Conservation (phyloP, 2,329 filamentous ascomycete species). For the Venturiaceae sp. region DNA sequence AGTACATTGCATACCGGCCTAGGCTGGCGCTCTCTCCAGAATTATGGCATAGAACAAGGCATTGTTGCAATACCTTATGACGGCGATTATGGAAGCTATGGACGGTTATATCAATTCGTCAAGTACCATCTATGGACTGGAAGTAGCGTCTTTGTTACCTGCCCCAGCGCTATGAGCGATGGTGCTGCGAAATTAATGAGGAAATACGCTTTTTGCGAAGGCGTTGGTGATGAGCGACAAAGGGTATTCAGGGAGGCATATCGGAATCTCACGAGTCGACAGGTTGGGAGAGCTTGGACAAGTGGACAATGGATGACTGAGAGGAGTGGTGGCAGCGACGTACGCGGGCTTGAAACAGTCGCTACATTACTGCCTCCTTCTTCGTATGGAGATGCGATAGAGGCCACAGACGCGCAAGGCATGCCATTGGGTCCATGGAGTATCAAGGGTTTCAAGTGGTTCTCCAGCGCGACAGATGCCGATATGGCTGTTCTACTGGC, state of each 20-base stretch:
- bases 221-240: no score
- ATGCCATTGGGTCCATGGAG: slow-evolving; percentile 46
- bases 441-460: slow-evolving; percentile 63
- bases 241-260: no score
- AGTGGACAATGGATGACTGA: slow-evolving; percentile 75
- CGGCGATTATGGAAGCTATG: slow-evolving; percentile 20
- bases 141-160: slow-evolving; percentile 52
- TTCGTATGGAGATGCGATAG: slow-evolving; percentile 18
- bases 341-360: slow-evolving; percentile 56
- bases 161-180: slow-evolving; percentile 31
- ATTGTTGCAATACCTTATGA: slow-evolving; percentile 54
- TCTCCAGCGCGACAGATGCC: slow-evolving; percentile 56
- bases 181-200: slow-evolving; percentile 36
- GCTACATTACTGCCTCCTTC: slow-evolving; percentile 18
- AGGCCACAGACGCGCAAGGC: slow-evolving; percentile 17
- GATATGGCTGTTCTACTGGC: slow-evolving; percentile 57
- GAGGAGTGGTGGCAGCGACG: slow-evolving; percentile 58
- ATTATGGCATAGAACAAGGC: slow-evolving; percentile 48
- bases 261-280: slow-evolving; percentile 42
- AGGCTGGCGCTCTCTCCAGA: slow-evolving; percentile 56
- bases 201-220: slow-evolving; percentile 42
- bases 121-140: slow-evolving; percentile 49
- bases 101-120: slow-evolving; percentile 50
- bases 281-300: slow-evolving; percentile 50
- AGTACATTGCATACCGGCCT: slow-evolving; percentile 53